Base-by-base conservation (phyloP, 441 rosid genomes). In the Arabidopsis hybrid region DNA sequence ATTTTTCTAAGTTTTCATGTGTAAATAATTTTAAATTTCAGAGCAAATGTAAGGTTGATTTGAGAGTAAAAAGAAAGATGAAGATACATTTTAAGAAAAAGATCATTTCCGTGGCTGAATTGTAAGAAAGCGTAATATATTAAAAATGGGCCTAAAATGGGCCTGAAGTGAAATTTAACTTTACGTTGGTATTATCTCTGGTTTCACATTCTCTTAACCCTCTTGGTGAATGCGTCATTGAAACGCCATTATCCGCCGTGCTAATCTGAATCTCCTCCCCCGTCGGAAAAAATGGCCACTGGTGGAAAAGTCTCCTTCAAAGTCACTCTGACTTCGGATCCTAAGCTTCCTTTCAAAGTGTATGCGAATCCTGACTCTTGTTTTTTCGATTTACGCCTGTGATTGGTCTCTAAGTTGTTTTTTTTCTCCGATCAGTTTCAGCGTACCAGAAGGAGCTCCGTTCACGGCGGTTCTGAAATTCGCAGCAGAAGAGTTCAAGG, bases 281-380 rank as follows among this genome's bases (percentile, higher is more conserved):
- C 64, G 65, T 42, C 67, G 73, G 79, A 45, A 69, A 36, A 82
- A 38, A 83, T 73, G 85, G 83, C 63, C 62, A 87, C 81, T 21
- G 26, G 26, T 21, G 26, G 26, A 53, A 93, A 91, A 68, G 96
- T 91, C 43, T 91, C 98, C 63, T 93, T 93, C 89, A 93, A 91
- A 78, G 98, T 93, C 50, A 93, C 92, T 47, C 93, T 93, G 63
- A 93, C 97, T 69, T 91, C 97, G 36, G 98, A 93, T 81, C 98
- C 98, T 8, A 93, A 93, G 84, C 97, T 93, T 59, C 97, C 97
- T 46, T 93, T 93, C 91, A 91, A 90, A 94, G 98, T 91, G 98
- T 91, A 69, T 13, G 86, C 73, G 0, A 40, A 38, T 43, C 38
- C 29, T 12, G 34, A 10, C 5, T 0, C 18, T 43, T 8, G 16